These are phyloP conservation scores for Phylloporus arenicola DNA, from an alignment of 768 basidiomycete genomes.

Conservation along the genomic window DNA sequence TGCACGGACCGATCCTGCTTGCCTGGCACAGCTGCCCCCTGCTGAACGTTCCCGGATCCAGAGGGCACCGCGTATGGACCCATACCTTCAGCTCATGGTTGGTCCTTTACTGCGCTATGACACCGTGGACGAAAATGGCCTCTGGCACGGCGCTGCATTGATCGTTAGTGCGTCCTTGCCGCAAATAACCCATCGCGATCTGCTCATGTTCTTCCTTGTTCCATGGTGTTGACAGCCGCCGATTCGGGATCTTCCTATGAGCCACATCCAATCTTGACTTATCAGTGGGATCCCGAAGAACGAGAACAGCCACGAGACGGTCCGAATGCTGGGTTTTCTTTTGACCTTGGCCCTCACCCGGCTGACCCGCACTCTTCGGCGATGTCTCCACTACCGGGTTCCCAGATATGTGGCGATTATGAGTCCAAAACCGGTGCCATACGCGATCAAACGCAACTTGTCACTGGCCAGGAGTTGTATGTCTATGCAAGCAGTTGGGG, in stretches of 20 bases:
- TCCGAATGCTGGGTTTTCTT: slow-evolving; percentile 29
- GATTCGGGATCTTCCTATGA: slow-evolving; percentile 77
- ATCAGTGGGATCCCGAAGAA: slow-evolving; percentile 67
- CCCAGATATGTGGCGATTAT: slow-evolving; percentile 4
- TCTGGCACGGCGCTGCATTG: slow-evolving; percentile 87
- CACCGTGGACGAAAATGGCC: slow-evolving; percentile 67
- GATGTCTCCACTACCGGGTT: slow-evolving; percentile 23
- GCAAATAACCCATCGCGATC: not conserved
- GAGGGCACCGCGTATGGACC: slow-evolving; percentile 63
- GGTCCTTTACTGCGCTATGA: slow-evolving; percentile 89
- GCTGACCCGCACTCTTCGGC: slow-evolving; percentile 62
- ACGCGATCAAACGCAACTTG: slow-evolving; percentile 36
- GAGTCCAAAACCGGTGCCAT: slow-evolving; percentile 17
- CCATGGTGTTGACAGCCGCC: slow-evolving; percentile 42
- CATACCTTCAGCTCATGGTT: slow-evolving; percentile 86
- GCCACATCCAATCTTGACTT: slow-evolving; percentile 62
- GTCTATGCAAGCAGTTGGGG: slow-evolving; percentile 56
- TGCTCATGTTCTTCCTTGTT: not conserved
- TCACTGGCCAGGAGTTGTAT: slow-evolving; percentile 66
- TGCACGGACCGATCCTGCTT: slow-evolving; percentile 17
- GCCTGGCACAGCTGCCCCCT: slow-evolving; percentile 49
- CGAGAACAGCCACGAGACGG: slow-evolving; percentile 12
- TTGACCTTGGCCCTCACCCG: slow-evolving; percentile 66
- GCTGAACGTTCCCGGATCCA: slow-evolving; percentile 61
- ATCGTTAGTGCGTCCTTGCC: slow-evolving; percentile 69